Evolutionary conservation across 306 rosid genomes (phyloP).

Genomic region (Sphenostylis stenocarpa): DNA sequence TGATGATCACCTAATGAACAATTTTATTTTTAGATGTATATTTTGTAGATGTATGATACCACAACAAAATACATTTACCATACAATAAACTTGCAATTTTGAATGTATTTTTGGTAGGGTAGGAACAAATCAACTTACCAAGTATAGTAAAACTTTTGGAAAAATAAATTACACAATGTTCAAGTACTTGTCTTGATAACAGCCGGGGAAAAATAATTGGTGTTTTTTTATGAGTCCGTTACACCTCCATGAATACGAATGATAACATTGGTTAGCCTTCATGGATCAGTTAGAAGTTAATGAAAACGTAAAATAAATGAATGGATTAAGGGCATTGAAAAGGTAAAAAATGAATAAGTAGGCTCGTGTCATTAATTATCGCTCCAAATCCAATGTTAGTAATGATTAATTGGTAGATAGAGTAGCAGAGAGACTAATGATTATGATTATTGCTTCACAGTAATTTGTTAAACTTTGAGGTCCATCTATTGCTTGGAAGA

Average conservation of each 20-base stretch:
- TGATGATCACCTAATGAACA: too few species aligned
- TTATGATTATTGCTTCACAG: slow-evolving; percentile 26
- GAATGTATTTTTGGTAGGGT: too few species aligned
- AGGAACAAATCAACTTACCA: too few species aligned
- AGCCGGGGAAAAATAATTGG: slow-evolving; percentile 10
- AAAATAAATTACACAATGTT: not conserved
- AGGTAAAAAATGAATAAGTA: not conserved
- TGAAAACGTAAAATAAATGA: not conserved
- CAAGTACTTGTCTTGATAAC: slow-evolving; percentile 22
- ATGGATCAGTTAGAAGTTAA: not conserved
- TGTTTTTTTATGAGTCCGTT: slow-evolving; percentile 26
- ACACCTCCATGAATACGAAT: slow-evolving; percentile 13
- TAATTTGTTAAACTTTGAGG: not conserved
- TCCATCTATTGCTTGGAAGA: slow-evolving; percentile 8
- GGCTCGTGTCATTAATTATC: not conserved
- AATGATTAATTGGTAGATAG: slow-evolving; percentile 11
- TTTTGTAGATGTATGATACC: too few species aligned
- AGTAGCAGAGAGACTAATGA: slow-evolving; percentile 29
- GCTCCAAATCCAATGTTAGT: not conserved
- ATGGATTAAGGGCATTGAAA: not conserved
- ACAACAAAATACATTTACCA: too few species aligned
- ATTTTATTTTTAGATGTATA: too few species aligned
- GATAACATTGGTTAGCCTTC: not conserved
- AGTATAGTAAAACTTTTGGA: too few species aligned
- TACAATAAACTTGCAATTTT: too few species aligned